Evolutionary conservation across 176 grass and related monocot genomes (phyloP).

Genomic region (Carex pumila): DNA sequence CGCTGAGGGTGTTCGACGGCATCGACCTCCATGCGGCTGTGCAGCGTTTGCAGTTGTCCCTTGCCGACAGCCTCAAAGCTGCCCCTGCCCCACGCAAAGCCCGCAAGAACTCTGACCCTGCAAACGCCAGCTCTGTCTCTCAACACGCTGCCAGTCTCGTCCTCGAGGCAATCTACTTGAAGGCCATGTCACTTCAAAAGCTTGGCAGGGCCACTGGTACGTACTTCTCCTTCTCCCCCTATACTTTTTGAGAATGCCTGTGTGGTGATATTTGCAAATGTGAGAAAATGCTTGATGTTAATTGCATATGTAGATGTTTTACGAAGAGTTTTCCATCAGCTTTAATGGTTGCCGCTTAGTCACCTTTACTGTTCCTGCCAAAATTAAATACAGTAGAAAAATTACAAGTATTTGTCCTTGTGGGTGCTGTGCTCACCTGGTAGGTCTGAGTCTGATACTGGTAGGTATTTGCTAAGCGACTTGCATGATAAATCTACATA

Average conservation of each 20-base stretch:
- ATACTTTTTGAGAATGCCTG: background rate
- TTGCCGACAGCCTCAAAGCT: conserved; percentile 46
- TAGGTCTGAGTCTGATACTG: too few species aligned
- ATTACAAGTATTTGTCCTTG: too few species aligned
- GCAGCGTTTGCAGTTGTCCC: conserved; percentile 73
- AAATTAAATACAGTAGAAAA: background rate
- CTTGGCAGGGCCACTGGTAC: conserved; percentile 71
- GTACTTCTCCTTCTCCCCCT: conserved; percentile 13
- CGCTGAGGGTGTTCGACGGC: conserved; percentile 81
- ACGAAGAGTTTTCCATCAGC: too few species aligned
- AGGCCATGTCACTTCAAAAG: conserved; percentile 91
- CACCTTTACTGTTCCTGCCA: background rate
- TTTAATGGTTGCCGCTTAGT: too few species aligned
- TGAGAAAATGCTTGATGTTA: too few species aligned
- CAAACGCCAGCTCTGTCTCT: conserved; percentile 44
- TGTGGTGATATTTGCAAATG: too few species aligned
- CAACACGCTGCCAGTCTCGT: conserved; percentile 93
- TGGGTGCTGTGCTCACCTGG: too few species aligned
- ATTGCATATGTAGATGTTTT: too few species aligned
- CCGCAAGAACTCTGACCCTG: conserved; percentile 42
- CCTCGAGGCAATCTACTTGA: conserved; percentile 97
- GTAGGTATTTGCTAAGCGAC: background rate
- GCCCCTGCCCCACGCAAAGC: conserved; percentile 17
- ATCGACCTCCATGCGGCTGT: conserved; percentile 88
- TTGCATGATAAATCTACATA: background rate